Evolutionary conservation across 163 green algal species (phyloP).

Genomic region (Prototheca cutis): DNA sequence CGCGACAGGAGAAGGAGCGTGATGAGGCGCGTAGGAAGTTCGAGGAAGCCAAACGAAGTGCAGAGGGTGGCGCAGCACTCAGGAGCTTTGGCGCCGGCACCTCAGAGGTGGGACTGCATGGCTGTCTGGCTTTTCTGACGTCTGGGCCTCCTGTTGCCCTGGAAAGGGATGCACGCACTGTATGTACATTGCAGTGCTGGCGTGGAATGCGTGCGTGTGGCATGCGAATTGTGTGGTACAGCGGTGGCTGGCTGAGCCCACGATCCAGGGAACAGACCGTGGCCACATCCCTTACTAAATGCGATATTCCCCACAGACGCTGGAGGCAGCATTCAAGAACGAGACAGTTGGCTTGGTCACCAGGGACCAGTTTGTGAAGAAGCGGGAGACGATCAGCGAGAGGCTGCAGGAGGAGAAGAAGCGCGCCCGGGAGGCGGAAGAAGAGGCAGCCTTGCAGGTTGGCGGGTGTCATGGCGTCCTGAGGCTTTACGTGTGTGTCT

Average conservation of each 20-base stretch:
- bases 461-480: neutral
- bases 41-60: slow-evolving; percentile 48
- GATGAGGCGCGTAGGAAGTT: slow-evolving; percentile 60
- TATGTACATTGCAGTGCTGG: too few relatives aligned
- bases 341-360: slow-evolving; percentile 86
- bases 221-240: too few relatives aligned
- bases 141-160: too few relatives aligned
- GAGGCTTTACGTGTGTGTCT: too few relatives aligned
- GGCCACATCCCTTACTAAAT: too few relatives aligned
- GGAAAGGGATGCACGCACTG: too few relatives aligned
- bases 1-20: slow-evolving; percentile 58
- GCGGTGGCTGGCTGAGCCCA: too few relatives aligned
- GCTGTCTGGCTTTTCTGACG: too few relatives aligned
- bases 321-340: slow-evolving; percentile 81
- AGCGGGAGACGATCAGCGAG: slow-evolving; percentile 54
- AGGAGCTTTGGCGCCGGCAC: slow-evolving; percentile 60
- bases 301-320: slow-evolving; percentile 31
- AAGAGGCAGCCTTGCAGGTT: slow-evolving; percentile 16
- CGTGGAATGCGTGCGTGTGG: too few relatives aligned
- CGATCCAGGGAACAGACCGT: too few relatives aligned
- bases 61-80: slow-evolving; percentile 48
- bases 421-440: slow-evolving; percentile 10
- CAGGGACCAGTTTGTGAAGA: slow-evolving; percentile 76
- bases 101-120: slow-evolving; percentile 45
- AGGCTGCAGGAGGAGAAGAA: slow-evolving; percentile 30